Base-by-base conservation (phyloP, 345 rosid genomes). In the Mercurialis annua region DNA sequence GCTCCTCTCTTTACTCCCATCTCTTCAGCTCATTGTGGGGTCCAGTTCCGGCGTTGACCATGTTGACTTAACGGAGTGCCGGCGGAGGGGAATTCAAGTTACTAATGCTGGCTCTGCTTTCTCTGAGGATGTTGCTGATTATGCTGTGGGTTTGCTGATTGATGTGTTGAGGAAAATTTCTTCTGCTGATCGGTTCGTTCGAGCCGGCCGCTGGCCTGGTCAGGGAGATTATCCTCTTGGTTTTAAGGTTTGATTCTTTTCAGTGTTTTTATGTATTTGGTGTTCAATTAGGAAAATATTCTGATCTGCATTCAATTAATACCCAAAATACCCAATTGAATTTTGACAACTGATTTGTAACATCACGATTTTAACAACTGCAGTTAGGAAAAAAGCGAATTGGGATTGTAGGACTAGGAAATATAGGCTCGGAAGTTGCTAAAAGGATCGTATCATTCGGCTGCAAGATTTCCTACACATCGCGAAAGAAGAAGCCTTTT, bases 361-460 rank as follows among this genome's bases (percentile, higher is more conserved):
- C 9, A 9, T 36, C 40, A 9, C 5, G 40, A 36, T 20, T 26
- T 11, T 5, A 52, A 52, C 12, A 2, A 52, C 10, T 71, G 36
- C 70, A 74, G 78, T 10, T 74, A 12, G 48, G 73, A 50, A 60
- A 66, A 30, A 74, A 52, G 46, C 46, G 73, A 48, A 43, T 69
- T 40, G 78, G 73, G 59, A 64, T 68, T n/a, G 56, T 73, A 21
- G 77, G 77, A 21, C 64, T 67, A 9, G 77, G 77, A 62, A 38
- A 12, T 18, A 62, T 73, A 3, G 72, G 77, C 7, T 34, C n/a
- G 24, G 51, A 62, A 36, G 63, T 73, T 17, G 72, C 69, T 1
- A 73, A 54, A 56, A 48, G 69, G 26, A 72, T 73, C 4, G 68
- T 46, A 33, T 48, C 77, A 0, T 73, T 62, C 14, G 72, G 77